phyloP scores from a whole-genome alignment of 2,329 filamentous ascomycete species.

The Neopestalotiopsis rosae region DNA sequence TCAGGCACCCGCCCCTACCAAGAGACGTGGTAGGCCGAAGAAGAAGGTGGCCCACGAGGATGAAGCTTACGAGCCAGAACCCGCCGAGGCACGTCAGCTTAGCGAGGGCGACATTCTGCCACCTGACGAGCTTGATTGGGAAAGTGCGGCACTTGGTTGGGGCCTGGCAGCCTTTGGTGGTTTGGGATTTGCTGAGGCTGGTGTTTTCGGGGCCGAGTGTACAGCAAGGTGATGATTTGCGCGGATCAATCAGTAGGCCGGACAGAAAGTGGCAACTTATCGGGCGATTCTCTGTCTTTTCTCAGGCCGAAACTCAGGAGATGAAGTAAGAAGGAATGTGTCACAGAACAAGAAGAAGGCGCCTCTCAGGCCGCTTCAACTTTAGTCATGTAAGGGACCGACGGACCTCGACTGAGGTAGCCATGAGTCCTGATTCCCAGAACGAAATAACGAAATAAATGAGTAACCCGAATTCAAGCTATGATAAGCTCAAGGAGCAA shows the following conservation, averaged over 20 bases:
- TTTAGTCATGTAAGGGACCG: no score
- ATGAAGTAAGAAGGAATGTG: no score
- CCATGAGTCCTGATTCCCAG: no score
- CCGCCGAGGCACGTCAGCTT: constrained; percentile 35
- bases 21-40: constrained; percentile 27
- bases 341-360: no score
- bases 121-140: constrained; percentile 49
- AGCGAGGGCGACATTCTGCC: constrained; percentile 49
- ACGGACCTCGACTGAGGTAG: no score
- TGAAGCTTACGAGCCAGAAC: constrained; percentile 43
- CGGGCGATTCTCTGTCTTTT: no score
- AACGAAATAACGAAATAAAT: no score
- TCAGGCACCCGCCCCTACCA: constrained; percentile 16
- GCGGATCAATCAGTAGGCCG: not conserved
- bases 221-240: constrained; percentile 38
- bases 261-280: no score
- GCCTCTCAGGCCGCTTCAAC: no score
- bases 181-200: constrained; percentile 49
- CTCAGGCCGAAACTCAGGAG: no score
- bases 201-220: constrained; percentile 54
- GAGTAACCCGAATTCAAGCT: no score
- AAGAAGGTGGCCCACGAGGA: constrained; percentile 36
- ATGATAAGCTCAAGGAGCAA: no score
- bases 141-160: constrained; percentile 52
- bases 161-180: constrained; percentile 49